These are phyloP conservation scores for Linum tenue DNA, from an alignment of 345 rosid species.

Conservation along the genomic window DNA sequence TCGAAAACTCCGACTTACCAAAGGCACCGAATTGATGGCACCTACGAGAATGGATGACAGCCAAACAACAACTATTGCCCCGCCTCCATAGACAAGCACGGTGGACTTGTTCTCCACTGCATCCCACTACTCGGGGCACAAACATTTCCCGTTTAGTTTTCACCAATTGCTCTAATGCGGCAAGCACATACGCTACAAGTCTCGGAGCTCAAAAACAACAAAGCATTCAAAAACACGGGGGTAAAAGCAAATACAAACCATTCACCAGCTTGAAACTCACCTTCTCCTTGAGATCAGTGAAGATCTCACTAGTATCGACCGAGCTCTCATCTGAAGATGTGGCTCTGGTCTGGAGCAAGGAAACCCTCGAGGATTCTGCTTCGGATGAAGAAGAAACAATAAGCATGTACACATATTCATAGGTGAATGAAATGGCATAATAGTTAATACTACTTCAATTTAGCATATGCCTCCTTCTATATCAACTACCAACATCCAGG, in stretches of 20 bases:
- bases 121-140: conserved; percentile 62
- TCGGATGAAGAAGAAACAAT: background rate
- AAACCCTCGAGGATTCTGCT: conserved; percentile 44
- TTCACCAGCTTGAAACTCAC: conserved; percentile 27
- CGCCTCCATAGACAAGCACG: conserved; percentile 84
- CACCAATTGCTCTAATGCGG: no score
- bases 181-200: background rate
- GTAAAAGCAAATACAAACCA: background rate
- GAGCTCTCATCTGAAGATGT: conserved; percentile 57
- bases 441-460: no score
- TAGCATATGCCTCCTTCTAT: no score
- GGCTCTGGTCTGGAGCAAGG: conserved; percentile 50
- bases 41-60: conserved; percentile 69
- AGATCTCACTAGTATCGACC: conserved; percentile 54
- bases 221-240: conserved; percentile 6
- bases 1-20: conserved; percentile 39
- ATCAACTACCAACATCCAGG: no score
- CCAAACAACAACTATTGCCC: conserved; percentile 92
- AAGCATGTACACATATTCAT: no score
- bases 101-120: conserved; percentile 88
- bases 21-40: conserved; percentile 91
- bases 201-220: no score
- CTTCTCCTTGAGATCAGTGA: conserved; percentile 86
- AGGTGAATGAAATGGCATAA: no score
- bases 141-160: no score